Evolutionary conservation across 352 stramenopile species (phyloP), one percentile per base, ranked within the genome.

Genomic region (Plasmopara muralis): DNA sequence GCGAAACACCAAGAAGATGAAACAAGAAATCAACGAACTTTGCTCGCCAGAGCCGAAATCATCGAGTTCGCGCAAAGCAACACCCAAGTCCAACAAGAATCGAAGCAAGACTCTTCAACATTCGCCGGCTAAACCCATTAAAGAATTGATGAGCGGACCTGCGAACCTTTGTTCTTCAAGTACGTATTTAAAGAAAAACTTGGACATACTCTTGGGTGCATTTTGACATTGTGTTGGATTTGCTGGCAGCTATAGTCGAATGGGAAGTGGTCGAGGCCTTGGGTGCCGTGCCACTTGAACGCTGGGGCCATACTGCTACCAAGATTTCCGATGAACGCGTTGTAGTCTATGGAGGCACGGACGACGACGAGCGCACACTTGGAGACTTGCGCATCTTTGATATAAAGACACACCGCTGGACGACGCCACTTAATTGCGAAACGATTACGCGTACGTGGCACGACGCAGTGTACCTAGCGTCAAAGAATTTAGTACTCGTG

Each of bases 221-320:
- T 38, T 43, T 43, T 62, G 28, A 62, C 20, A 33, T 37, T 8
- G 20, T 55, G 8, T 48, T 12, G 10, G 25, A 15, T 50, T 18
- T 20, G 60, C 39, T 33, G 39, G 30, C 28, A 62, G 49, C 47
- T 66, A 57, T 28, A 13, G 59, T 62, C 1, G 52, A 57, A 28
- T 87, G 70, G 77, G 63, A 67, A n/a, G 46, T 58, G 30, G 47
- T 89, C 9, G 60, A 70, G 28, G 55, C 64, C 28, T 50, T 65
- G 7, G 83, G 70, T 2, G 54, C 25, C 7, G 18, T 37, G 4
- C 76, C 77, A 0, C 39, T 50, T 38, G 80, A 83, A 48, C 80
- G 90, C 34, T 98, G 93, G 93, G 93, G 90, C 41, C 84, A 95
- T 53, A 93, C 79, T 0, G 86, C 87, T 44, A 97, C 89, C 5